A percentile compares a stretch with the other conserved stretches of the same genome.
Conservation (phyloP, 345 rosid genomes). For the Salix suchowensis region DNA sequence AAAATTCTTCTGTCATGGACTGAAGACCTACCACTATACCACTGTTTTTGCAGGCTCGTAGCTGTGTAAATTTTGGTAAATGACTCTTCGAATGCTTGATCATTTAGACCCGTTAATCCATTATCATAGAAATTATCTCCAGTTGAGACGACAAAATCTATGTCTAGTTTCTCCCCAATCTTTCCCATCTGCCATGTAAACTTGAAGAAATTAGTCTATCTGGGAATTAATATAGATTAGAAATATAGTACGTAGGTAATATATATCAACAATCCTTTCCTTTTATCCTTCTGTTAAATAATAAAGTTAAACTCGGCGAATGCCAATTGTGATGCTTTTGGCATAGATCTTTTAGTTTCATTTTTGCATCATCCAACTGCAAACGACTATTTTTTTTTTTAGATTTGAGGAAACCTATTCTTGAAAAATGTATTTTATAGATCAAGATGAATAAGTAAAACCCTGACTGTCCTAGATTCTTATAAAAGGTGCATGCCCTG, state of each 20-base stretch:
- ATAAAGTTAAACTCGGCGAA: no score
- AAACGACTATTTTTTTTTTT: no score
- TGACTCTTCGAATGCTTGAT: slow-evolving; percentile 39
- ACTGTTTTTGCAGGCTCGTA: slow-evolving; percentile 40
- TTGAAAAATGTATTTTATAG: rapidly evolving
- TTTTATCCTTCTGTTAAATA: no score
- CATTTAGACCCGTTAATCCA: slow-evolving; percentile 39
- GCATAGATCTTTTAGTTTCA: not conserved
- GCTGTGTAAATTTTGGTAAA: slow-evolving; percentile 42
- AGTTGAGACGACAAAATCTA: slow-evolving; percentile 44
- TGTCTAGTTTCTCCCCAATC: slow-evolving; percentile 36
- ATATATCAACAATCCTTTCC: no score
- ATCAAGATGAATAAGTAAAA: no score
- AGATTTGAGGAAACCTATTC: no score
- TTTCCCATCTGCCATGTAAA: slow-evolving; percentile 43
- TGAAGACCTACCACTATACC: slow-evolving; percentile 38
- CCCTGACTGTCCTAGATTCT: rapidly evolving
- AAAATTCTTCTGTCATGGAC: not conserved
- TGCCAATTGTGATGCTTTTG: not conserved
- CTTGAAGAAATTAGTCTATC: not conserved
- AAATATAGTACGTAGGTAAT: no score
- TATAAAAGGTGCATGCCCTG: no score
- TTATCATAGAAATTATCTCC: slow-evolving; percentile 54
- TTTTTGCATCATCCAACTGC: not conserved
- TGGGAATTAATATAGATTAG: no score